These are phyloP conservation scores for Ceratopteris richardii DNA, from an alignment of 75 land plant species.

Conservation along the genomic window DNA sequence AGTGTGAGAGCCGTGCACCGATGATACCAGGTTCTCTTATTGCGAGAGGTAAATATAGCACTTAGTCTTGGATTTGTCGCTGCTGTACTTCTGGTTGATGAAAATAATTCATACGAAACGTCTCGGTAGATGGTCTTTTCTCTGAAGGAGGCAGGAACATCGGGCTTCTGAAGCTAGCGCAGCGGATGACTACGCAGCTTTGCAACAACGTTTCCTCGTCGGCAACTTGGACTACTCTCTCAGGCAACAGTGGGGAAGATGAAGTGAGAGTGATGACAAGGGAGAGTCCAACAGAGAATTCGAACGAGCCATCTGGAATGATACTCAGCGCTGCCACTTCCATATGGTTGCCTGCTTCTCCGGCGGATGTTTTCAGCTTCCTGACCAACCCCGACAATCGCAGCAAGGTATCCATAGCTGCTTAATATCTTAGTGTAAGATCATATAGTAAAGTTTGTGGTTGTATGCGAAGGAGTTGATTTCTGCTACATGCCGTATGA, in stretches of 20 bases:
- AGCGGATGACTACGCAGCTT: conserved; percentile 24
- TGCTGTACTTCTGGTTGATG: no score
- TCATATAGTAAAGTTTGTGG: neutral
- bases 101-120: no score
- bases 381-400: neutral
- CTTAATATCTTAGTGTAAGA: no score
- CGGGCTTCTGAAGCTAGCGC: conserved; percentile 25
- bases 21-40: no score
- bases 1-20: conserved; percentile 33
- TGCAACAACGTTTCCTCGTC: conserved; percentile 20
- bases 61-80: no score
- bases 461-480: no score
- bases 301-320: conserved; percentile 16
- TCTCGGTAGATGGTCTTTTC: no score
- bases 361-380: conserved; percentile 14
- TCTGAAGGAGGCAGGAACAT: neutral
- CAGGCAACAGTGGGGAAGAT: conserved; percentile 13
- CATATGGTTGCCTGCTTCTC: conserved; percentile 24
- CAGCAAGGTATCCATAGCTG: neutral
- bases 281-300: conserved; percentile 12
- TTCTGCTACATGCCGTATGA: no score
- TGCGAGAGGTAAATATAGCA: no score
- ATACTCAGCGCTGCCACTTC: conserved; percentile 33
- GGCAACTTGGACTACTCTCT: conserved; percentile 18
- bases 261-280: conserved; percentile 22